phyloP scores from a whole-genome alignment of 768 basidiomycete genomes.

The Suillus plorans region DNA sequence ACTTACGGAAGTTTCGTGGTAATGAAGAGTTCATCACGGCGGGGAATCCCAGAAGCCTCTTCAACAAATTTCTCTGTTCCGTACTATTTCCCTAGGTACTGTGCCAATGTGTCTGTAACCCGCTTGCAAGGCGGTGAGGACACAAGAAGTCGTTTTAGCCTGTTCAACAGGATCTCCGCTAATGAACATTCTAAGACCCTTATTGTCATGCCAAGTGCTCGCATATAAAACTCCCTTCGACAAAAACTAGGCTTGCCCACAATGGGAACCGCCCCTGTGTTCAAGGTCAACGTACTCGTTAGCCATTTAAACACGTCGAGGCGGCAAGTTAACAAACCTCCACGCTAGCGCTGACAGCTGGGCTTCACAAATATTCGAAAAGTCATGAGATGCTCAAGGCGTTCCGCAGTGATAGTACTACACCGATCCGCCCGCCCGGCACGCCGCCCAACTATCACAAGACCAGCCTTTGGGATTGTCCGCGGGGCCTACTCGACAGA shows the following conservation, averaged over 20 bases:
- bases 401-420: background rate
- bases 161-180: slow-evolving; percentile 6
- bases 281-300: slow-evolving; percentile 19
- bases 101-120: slow-evolving; percentile 52
- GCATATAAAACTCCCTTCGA: no score
- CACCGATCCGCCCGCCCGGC: background rate
- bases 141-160: background rate
- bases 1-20: slow-evolving; percentile 48
- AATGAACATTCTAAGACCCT: slow-evolving; percentile 4
- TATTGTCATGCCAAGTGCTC: no score
- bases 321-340: background rate
- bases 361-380: background rate
- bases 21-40: slow-evolving; percentile 42
- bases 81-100: slow-evolving; percentile 7
- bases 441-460: background rate
- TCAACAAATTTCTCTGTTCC: slow-evolving; percentile 48
- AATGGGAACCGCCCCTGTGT: slow-evolving; percentile 27
- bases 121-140: slow-evolving; percentile 19
- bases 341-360: background rate
- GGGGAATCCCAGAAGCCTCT: slow-evolving; percentile 43
- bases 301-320: slow-evolving; percentile 2
- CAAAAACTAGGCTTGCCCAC: slow-evolving; percentile 29
- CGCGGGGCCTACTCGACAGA: background rate
- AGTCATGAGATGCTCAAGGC: background rate
- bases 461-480: background rate